Conservation (phyloP, 768 basidiomycete genomes). For the Kwoniella mangroviensis region DNA sequence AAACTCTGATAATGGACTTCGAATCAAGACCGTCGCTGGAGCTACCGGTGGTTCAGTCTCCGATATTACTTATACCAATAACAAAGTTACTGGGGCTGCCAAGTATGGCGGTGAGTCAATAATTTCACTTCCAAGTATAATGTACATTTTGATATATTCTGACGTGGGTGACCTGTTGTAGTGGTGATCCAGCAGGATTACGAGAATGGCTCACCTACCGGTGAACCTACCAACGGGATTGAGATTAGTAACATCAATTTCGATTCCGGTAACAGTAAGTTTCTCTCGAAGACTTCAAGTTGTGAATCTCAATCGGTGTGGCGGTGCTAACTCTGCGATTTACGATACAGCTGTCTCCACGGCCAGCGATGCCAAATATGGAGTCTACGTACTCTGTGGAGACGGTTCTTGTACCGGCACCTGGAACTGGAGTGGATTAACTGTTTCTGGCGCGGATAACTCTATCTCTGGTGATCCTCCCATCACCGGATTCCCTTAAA, state of each 20-base stretch:
- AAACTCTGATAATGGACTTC: neutral
- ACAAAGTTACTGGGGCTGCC: neutral
- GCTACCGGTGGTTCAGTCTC: slow-evolving; percentile 8
- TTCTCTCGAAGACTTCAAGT: neutral
- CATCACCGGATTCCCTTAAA: slow-evolving; percentile 11
- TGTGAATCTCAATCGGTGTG: no score
- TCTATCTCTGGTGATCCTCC: slow-evolving; percentile 14
- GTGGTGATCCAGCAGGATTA: slow-evolving; percentile 20
- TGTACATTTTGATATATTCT: no score
- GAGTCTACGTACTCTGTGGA: slow-evolving; percentile 17
- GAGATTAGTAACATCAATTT: slow-evolving; percentile 9
- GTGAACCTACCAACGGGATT: slow-evolving; percentile 12
- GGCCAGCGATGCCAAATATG: neutral
- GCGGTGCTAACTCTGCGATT: no score
- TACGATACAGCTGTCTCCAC: neutral
- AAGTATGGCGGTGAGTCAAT: no score
- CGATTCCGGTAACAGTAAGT: slow-evolving; percentile 11
- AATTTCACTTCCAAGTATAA: no score
- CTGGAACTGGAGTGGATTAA: slow-evolving; percentile 13
- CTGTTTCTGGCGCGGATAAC: slow-evolving; percentile 2
- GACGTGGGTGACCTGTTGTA: no score
- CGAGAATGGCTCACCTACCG: slow-evolving; percentile 5
- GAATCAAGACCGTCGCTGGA: slow-evolving; percentile 11
- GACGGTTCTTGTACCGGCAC: slow-evolving; percentile 4
- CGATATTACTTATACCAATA: slow-evolving; percentile 9